These are phyloP conservation scores for Ophiostoma tasmaniense DNA, from an alignment of 2,329 filamentous ascomycete species.

Conservation along the genomic window DNA sequence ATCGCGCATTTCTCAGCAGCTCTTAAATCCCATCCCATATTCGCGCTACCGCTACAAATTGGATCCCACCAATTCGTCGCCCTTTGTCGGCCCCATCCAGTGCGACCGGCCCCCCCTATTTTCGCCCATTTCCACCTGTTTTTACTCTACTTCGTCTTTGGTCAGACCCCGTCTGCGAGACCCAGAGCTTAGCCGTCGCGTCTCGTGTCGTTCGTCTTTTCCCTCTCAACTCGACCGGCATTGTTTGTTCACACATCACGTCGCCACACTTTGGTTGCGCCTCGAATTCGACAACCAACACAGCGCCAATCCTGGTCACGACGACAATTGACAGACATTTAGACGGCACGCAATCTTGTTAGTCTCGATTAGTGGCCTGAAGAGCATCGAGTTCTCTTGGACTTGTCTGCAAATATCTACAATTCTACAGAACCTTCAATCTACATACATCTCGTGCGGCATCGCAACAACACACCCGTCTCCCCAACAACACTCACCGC, in stretches of 20 bases:
- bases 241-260: not conserved
- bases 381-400: not conserved
- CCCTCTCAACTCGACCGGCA: not conserved
- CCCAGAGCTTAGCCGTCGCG: conserved; percentile 5
- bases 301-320: not conserved
- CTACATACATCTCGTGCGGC: not conserved
- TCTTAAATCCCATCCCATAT: not conserved
- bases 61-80: not conserved
- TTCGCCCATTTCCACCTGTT: conserved; percentile 10
- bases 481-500: not conserved
- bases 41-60: not conserved
- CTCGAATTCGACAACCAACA: not conserved
- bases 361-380: not conserved
- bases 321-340: not conserved
- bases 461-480: not conserved
- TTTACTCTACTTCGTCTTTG: conserved; percentile 4
- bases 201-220: not conserved
- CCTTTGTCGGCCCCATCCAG: not conserved
- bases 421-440: too few relatives aligned
- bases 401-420: not conserved
- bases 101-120: conserved; percentile 6
- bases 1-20: not conserved
- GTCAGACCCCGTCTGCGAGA: not conserved
- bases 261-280: not conserved
- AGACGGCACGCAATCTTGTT: conserved; percentile 1